These are phyloP conservation scores for Penicillium arizonense DNA, from an alignment of 495 filamentous ascomycete genomes.

Conservation along the genomic window DNA sequence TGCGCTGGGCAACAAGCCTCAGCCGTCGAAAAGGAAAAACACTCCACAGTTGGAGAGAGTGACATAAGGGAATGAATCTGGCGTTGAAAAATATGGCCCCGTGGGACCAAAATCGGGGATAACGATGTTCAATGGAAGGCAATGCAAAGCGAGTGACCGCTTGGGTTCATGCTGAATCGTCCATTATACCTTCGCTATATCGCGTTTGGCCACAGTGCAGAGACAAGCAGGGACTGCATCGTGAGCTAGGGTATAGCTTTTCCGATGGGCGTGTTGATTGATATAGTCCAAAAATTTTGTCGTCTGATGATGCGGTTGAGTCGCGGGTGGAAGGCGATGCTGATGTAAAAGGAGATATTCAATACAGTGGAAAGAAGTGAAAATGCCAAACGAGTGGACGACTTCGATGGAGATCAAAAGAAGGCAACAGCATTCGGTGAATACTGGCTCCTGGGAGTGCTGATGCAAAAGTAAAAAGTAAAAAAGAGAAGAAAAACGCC, in stretches of 20 bases:
- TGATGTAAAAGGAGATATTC: constrained; percentile 9
- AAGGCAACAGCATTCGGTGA: neutral
- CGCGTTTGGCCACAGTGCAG: neutral
- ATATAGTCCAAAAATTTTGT: neutral
- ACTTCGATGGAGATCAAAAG: constrained; percentile 9
- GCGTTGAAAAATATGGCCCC: constrained; percentile 3
- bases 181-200: constrained; percentile 5
- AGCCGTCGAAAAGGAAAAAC: neutral
- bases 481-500: constrained; percentile 22
- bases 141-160: constrained; percentile 1
- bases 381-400: constrained; percentile 21
- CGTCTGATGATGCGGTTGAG: neutral
- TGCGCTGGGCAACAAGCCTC: neutral
- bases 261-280: neutral
- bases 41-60: neutral
- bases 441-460: constrained; percentile 4
- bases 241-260: neutral
- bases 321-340: neutral
- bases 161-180: constrained; percentile 1
- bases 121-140: neutral
- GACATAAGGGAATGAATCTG: constrained; percentile 1
- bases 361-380: constrained; percentile 19
- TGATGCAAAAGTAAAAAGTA: constrained; percentile 17
- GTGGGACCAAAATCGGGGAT: constrained; percentile 6
- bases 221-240: neutral